Conservation (phyloP, 2,329 filamentous ascomycete genomes). For the Botrytis tulipae region DNA sequence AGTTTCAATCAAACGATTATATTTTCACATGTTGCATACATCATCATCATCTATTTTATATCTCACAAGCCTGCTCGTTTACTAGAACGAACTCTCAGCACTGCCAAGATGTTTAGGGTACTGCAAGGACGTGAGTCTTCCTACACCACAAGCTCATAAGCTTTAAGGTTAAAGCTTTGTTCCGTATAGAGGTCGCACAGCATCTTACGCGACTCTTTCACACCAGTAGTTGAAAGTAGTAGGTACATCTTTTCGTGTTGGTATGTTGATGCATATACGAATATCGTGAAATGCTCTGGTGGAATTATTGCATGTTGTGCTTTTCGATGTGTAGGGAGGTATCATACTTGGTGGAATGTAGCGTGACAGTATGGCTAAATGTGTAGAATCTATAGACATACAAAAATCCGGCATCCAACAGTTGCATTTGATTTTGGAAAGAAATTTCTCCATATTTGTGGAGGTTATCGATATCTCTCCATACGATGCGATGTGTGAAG, state of each 20-base stretch:
- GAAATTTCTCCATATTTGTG: background rate
- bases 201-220: background rate
- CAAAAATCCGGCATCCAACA: background rate
- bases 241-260: background rate
- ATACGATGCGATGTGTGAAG: background rate
- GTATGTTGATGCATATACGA: background rate
- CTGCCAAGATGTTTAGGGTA: slow-evolving; percentile 19
- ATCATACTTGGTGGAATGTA: background rate
- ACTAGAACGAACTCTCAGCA: background rate
- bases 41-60: background rate
- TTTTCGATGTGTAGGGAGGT: background rate
- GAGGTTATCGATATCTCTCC: background rate
- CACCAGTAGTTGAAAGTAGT: background rate
- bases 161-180: background rate
- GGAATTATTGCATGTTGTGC: background rate
- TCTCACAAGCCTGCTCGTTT: background rate
- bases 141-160: background rate
- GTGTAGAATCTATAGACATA: too few species aligned
- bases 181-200: background rate
- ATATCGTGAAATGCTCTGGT: background rate
- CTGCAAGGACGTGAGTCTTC: slow-evolving; percentile 18
- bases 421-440: background rate
- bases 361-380: background rate
- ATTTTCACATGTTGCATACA: background rate
- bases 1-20: background rate